A percentile compares a stretch with the other conserved stretches of the same genome.
Conservation (phyloP, 768 basidiomycete species). For the Leccinum uliginosum region DNA sequence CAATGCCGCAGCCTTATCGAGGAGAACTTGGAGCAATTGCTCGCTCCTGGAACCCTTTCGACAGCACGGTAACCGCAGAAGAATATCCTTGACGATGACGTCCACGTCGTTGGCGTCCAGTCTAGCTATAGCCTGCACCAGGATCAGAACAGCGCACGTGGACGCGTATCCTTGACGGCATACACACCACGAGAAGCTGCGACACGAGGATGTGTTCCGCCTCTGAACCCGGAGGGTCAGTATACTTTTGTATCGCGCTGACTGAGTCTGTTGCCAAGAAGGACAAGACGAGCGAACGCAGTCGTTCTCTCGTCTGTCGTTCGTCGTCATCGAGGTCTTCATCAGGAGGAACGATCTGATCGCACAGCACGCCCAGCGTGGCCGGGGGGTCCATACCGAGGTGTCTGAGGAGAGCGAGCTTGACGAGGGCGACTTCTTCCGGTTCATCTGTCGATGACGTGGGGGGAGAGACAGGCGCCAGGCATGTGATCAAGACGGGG, state of each 20-base stretch:
- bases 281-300: conserved; percentile 54
- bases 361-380: conserved; percentile 64
- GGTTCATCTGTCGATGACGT: conserved; percentile 51
- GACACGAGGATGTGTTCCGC: conserved; percentile 46
- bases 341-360: conserved; percentile 54
- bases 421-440: conserved; percentile 59
- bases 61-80: conserved; percentile 48
- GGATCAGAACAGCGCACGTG: conserved; percentile 3
- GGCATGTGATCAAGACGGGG: conserved; percentile 16
- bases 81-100: conserved; percentile 48
- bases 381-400: conserved; percentile 58
- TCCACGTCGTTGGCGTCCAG: conserved; percentile 39
- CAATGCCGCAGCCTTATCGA: conserved; percentile 33
- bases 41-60: conserved; percentile 31
- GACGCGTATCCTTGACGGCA: neutral
- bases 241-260: conserved; percentile 41
- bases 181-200: conserved; percentile 47
- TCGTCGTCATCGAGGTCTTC: conserved; percentile 57
- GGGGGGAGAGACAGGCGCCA: conserved; percentile 14
- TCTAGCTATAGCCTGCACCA: conserved; percentile 46
- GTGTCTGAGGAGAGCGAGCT: conserved; percentile 55
- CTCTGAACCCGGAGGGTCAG: conserved; percentile 37
- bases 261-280: conserved; percentile 56
- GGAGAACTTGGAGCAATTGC: conserved; percentile 37
- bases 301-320: conserved; percentile 47